Conservation (phyloP, 495 filamentous ascomycete genomes). For the Symbiotaphrina buchneri region DNA sequence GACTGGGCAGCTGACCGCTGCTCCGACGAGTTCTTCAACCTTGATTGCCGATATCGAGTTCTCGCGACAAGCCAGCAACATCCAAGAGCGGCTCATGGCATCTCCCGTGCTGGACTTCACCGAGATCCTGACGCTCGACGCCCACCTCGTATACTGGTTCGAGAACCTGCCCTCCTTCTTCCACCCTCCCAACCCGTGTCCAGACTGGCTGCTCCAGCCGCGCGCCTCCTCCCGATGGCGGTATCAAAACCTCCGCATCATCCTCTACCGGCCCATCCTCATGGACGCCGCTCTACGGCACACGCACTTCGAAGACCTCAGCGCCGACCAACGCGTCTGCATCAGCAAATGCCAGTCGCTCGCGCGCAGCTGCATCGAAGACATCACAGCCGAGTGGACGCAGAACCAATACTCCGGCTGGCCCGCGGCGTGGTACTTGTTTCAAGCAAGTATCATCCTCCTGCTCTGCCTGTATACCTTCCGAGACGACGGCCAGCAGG, state of each 20-base stretch:
- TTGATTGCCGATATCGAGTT: slow-evolving; percentile 8
- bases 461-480: slow-evolving; percentile 17
- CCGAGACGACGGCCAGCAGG: slow-evolving; percentile 5
- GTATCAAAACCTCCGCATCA: slow-evolving; percentile 9
- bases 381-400: slow-evolving; percentile 10
- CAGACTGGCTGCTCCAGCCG: slow-evolving; percentile 8
- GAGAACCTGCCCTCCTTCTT: slow-evolving; percentile 7
- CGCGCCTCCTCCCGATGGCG: slow-evolving; percentile 10
- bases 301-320: too few species aligned
- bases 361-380: slow-evolving; percentile 9
- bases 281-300: too few species aligned
- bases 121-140: slow-evolving; percentile 7
- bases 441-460: slow-evolving; percentile 60
- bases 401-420: slow-evolving; percentile 18
- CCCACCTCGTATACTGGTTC: slow-evolving; percentile 9
- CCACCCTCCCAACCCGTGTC: slow-evolving; percentile 6
- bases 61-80: slow-evolving; percentile 9
- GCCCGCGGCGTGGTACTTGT: slow-evolving; percentile 68
- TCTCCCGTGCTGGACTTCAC: slow-evolving; percentile 7
- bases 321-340: slow-evolving; percentile 7
- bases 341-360: slow-evolving; percentile 7
- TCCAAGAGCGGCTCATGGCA: slow-evolving; percentile 9
- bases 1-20: slow-evolving; percentile 8
- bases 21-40: slow-evolving; percentile 8
- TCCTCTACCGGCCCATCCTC: too few species aligned